A percentile compares a stretch with the other conserved stretches of the same genome.
These are phyloP conservation scores for Fallopia convolvulus DNA, from an alignment of 148 eudicot genomes.

Conservation along the genomic window DNA sequence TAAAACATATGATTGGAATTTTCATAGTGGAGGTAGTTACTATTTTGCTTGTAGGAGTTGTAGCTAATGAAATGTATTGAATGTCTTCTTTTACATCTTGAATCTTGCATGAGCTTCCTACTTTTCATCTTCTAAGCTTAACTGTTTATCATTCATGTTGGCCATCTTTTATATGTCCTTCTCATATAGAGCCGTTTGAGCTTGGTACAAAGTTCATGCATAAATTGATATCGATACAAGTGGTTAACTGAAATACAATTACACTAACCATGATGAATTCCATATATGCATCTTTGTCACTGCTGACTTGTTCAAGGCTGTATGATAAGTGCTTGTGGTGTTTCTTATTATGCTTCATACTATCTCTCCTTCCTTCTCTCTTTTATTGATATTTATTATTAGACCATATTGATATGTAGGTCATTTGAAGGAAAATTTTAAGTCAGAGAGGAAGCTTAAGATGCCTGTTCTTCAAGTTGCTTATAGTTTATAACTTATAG, in stretches of 20 bases:
- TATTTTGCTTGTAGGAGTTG: background rate
- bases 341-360: background rate
- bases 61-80: background rate
- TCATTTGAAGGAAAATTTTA: no score
- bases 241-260: background rate
- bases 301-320: background rate
- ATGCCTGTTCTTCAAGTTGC: background rate
- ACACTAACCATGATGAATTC: background rate
- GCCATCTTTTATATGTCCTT: background rate
- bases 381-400: no score
- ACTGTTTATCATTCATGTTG: background rate
- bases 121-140: background rate
- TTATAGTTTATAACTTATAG: background rate
- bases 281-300: background rate
- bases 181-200: background rate
- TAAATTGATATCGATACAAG: background rate
- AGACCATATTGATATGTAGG: no score
- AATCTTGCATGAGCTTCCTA: background rate
- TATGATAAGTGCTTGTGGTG: background rate
- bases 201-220: no score
- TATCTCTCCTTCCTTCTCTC: no score
- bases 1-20: no score
- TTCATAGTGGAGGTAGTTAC: background rate
- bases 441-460: background rate
- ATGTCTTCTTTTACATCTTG: background rate